These are phyloP conservation scores for Plantago lanceolata DNA, from an alignment of 305 asterid genomes.

Conservation along the genomic window DNA sequence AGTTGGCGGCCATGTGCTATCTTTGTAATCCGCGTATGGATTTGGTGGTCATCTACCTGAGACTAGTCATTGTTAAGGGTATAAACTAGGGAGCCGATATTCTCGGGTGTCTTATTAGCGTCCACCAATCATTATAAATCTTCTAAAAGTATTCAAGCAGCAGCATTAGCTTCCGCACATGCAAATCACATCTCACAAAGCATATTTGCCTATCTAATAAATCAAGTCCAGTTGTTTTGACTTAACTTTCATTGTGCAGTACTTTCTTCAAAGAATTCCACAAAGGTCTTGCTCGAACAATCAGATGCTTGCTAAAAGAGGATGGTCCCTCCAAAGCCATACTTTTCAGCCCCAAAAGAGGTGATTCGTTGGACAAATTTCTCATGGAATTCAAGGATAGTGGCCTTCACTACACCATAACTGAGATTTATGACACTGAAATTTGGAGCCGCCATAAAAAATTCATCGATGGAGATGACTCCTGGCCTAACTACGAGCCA, in stretches of 20 bases:
- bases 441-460: conserved; percentile 60
- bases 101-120: too few relatives aligned
- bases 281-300: conserved; percentile 62
- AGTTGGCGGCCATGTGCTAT: too few relatives aligned
- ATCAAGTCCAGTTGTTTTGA: conserved; percentile 5
- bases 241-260: conserved; percentile 50
- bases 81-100: too few relatives aligned
- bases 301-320: conserved; percentile 60
- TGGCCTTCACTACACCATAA: conserved; percentile 52
- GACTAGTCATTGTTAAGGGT: too few relatives aligned
- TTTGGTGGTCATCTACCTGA: too few relatives aligned
- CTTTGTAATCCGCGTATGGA: too few relatives aligned
- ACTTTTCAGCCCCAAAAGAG: conserved; percentile 79
- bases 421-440: conserved; percentile 57
- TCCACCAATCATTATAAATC: too few relatives aligned
- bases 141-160: background rate
- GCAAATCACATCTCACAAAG: background rate
- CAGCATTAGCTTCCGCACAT: background rate
- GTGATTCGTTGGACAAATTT: conserved; percentile 78
- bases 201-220: background rate
- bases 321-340: conserved; percentile 70
- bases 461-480: conserved; percentile 43
- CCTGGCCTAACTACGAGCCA: conserved; percentile 85
- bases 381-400: conserved; percentile 44
- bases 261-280: conserved; percentile 83